Evolutionary conservation across 495 filamentous ascomycete species (phyloP), one percentile per base, ranked within the genome.

Genomic region (Penicillium lagena): DNA sequence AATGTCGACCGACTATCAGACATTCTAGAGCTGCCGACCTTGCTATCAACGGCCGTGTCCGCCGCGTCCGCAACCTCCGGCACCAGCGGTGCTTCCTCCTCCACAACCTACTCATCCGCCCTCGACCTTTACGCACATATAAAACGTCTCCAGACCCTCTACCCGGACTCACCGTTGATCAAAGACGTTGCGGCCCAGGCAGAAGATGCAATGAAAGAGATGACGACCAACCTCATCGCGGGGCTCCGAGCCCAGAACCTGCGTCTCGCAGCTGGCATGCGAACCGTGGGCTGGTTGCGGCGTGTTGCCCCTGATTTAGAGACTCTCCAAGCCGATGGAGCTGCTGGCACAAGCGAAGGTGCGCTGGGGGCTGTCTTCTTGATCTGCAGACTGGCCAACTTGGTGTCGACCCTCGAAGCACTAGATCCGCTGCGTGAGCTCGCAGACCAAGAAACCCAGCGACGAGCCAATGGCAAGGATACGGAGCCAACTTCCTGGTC

Each of bases 71-170:
- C 71, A 31, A 68, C 58, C 50, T 70, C 72, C 1, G 67, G 68
- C 27, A 59, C 67, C 7, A 51, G 71, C 8, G 64, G 72, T 1
- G 60, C 72, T 4, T 62, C 71, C 10, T 82, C 71, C 10, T 82
- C 79, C n/a, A 79, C 82, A 11, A 93, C 86, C 49, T 95, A 96
- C 65, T 85, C 91, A 2, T 86, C 88, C 0, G 91, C 91, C 1
- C 73, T 99, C 36, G 94, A 99, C 55, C 72, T 97, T 5, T 83
- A 95, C 59, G 82, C 85, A n/a, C 94, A 96, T 66, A 95, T 96
- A 61, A 86, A 88, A 46, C 78, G 94, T 12, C 71, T 99, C 3
- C 83, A 90, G 46, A 78, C 79, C 2, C 70, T 96, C 45, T 94
- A 96, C 63, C 83, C 89, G 0, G 71, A 85, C 39, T 95, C 89